Evolutionary conservation across 2,329 filamentous ascomycete species (phyloP).

Genomic region (Beauveria rudraprayagi): DNA sequence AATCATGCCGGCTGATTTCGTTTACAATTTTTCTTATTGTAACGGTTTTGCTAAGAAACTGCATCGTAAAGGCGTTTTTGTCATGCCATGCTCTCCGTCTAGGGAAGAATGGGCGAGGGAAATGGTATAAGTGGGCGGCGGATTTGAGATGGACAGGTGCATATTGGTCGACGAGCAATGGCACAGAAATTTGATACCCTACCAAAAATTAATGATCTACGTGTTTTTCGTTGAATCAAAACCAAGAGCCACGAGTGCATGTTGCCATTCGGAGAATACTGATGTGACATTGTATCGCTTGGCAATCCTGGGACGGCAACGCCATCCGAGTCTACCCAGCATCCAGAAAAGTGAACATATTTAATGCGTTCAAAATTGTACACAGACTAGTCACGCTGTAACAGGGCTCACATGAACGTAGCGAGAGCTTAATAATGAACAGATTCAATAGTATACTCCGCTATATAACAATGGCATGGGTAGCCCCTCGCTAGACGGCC

Average conservation of each 20-base stretch:
- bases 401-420: background rate
- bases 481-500: constrained; percentile 8
- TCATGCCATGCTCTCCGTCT: background rate
- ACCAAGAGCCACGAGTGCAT: no score
- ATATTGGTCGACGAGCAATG: background rate
- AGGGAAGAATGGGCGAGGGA: no score
- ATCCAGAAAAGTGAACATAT: no score
- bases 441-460: constrained; percentile 4
- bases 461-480: constrained; percentile 6
- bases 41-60: no score
- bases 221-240: no score
- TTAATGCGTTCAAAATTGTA: background rate
- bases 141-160: background rate
- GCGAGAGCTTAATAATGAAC: background rate
- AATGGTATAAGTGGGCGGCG: no score
- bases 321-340: no score
- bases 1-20: no score
- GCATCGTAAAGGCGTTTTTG: background rate
- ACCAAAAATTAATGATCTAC: background rate
- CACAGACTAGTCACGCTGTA: background rate
- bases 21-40: no score
- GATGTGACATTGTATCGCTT: no score
- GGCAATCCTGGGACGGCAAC: no score
- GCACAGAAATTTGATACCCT: background rate
- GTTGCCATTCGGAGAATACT: no score